Conservation (phyloP, 2,329 filamentous ascomycete genomes). For the Pseudocercospora cruenta region DNA sequence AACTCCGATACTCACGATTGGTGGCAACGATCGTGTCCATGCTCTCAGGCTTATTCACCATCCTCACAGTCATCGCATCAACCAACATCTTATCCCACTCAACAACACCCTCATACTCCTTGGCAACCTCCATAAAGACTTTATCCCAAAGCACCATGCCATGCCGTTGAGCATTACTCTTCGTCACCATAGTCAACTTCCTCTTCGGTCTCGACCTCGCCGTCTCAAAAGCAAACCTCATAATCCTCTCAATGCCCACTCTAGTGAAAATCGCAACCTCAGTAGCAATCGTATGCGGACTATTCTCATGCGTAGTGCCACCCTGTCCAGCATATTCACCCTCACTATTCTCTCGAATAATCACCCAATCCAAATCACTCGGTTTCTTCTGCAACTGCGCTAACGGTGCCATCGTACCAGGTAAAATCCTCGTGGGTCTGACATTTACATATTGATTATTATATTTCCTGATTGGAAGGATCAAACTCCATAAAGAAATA, state of each 20-base stretch:
- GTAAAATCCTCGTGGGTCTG: constrained; percentile 54
- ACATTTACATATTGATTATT: constrained; percentile 72
- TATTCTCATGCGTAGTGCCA: constrained; percentile 46
- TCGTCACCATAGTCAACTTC: constrained; percentile 56
- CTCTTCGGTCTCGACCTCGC: constrained; percentile 48
- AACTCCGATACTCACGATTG: constrained; percentile 48
- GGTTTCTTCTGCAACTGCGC: constrained; percentile 39
- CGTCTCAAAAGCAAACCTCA: constrained; percentile 53
- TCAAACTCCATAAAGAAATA: constrained; percentile 67
- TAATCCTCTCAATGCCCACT: constrained; percentile 52
- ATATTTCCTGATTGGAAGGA: constrained; percentile 68
- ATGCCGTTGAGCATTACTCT: constrained; percentile 54
- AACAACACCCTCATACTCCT: constrained; percentile 50
- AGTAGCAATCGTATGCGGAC: constrained; percentile 47
- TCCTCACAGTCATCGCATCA: constrained; percentile 55
- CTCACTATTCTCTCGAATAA: constrained; percentile 53
- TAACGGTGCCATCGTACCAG: constrained; percentile 47
- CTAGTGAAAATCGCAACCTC: constrained; percentile 53
- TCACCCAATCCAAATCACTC: constrained; percentile 51
- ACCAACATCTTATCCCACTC: constrained; percentile 55
- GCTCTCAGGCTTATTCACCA: constrained; percentile 50
- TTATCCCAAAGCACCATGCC: constrained; percentile 56
- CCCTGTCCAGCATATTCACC: constrained; percentile 55
- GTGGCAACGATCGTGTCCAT: constrained; percentile 55
- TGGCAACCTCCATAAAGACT: constrained; percentile 50